Base-by-base conservation (phyloP, 2,329 filamentous ascomycete species). In the Pestalotiopsis sp. region DNA sequence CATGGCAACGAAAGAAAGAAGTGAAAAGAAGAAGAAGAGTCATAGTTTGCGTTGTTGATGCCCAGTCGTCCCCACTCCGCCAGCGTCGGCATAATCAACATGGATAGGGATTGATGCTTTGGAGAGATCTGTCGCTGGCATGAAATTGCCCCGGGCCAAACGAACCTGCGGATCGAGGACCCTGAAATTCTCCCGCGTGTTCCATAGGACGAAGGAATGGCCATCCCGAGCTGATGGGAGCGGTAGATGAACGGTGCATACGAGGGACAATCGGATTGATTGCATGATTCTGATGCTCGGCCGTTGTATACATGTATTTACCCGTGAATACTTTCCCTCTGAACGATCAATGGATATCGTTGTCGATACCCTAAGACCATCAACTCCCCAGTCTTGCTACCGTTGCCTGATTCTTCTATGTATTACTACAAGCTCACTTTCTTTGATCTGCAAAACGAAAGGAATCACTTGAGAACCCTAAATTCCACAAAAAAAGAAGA, bases 1-100 rank as follows among this genome's bases (percentile, higher is more conserved):
- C 58, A 64, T 66, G 61, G 52, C 36, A 64, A 70, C 64, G 62
- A 68, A 38, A 17, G 45, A 12, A 52, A 56, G 38, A n/a, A 38
- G 31, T 36, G 31, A 36, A 36, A 36, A 36, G 6, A 45, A 23
- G 25, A 66, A 36, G 9, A 66, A 66, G 65, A 66, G 65, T 66
- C 65, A 66, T 66, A 25, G 2, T 49, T 4, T 65, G 41, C 13
- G 14, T 65, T 65, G 62, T 65, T 65, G 63, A 36, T 66, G 57
- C 65, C 56, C 36, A 52, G n/a, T 27, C 41, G 60, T 56, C 56
- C 20, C 45, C 45, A 52, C 45, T 20, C 45, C 6, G 45, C 45
- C 65, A 66, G 52, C 65, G 49, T 31, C 56, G 23, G 56, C 56
- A 66, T 60, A 52, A 66, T 60, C 14, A 60, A 66, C 27, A 56